Percentiles rank a stretch among this genome's conserved stretches.
These are phyloP conservation scores for Avicennia marina DNA, from an alignment of 257 asterid genomes.

Conservation along the genomic window DNA sequence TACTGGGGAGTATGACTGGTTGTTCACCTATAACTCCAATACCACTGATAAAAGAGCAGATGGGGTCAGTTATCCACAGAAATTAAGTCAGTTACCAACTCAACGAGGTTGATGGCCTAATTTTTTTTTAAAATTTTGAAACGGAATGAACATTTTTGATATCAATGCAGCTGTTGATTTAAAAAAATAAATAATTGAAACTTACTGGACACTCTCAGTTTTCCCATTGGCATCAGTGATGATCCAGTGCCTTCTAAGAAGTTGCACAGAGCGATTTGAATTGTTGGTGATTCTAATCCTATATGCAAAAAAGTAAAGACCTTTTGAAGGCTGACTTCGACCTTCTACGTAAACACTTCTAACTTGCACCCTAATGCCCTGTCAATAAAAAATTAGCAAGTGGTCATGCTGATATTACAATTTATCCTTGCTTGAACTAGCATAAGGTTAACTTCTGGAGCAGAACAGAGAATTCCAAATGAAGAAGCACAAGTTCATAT, in stretches of 20 bases:
- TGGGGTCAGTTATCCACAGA: not conserved
- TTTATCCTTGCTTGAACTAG: not conserved
- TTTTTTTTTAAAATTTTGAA: not conserved
- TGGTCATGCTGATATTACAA: not conserved
- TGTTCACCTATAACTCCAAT: conserved; percentile 88
- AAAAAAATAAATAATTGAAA: conserved; percentile 3
- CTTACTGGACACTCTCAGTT: conserved; percentile 74
- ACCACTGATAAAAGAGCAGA: conserved; percentile 40
- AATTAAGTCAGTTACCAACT: not conserved
- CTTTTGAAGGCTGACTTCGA: conserved; percentile 81
- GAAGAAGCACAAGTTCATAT: too few relatives aligned
- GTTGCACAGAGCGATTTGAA: conserved; percentile 83
- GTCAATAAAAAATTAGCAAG: conserved; percentile 17
- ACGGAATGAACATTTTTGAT: not conserved
- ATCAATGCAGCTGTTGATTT: not conserved
- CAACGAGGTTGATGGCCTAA: not conserved
- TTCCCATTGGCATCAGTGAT: conserved; percentile 75
- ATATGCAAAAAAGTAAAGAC: conserved; percentile 73
- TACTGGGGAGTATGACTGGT: conserved; percentile 83
- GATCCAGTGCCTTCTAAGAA: conserved; percentile 92
- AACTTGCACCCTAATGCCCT: conserved; percentile 88
- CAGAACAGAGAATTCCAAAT: too few relatives aligned
- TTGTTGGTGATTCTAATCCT: conserved; percentile 78
- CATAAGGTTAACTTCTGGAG: not conserved
- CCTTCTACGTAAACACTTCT: conserved; percentile 77